Evolutionary conservation across 768 basidiomycete species (phyloP).

Genomic region (Lentinula sp.): DNA sequence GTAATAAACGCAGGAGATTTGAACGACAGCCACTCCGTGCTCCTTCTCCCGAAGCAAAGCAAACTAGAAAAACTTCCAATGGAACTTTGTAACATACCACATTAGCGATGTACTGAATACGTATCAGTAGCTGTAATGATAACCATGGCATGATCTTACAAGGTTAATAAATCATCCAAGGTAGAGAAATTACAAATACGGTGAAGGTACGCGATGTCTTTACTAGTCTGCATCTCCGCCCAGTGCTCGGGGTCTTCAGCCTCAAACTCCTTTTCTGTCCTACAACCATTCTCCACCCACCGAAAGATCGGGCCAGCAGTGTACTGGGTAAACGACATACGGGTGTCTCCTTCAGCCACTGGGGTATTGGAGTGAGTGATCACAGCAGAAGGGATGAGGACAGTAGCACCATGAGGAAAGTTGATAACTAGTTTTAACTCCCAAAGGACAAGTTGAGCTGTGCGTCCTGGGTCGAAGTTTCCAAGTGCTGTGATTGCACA

Average conservation of each 20-base stretch:
- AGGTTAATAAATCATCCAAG: neutral
- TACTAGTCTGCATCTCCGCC: neutral
- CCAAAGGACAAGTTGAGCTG: conserved; percentile 11
- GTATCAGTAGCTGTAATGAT: too few relatives aligned
- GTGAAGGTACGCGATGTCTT: neutral
- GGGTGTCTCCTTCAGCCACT: conserved; percentile 1
- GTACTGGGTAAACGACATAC: conserved; percentile 13
- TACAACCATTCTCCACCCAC: neutral
- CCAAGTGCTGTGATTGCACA: conserved; percentile 18
- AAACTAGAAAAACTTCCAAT: too few relatives aligned
- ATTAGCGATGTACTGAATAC: too few relatives aligned
- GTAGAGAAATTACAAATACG: neutral
- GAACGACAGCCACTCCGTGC: too few relatives aligned
- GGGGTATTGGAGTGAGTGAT: conserved; percentile 9
- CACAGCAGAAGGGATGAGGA: neutral
- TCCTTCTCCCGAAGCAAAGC: too few relatives aligned
- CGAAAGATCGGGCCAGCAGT: conserved; percentile 10
- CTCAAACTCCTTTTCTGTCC: neutral
- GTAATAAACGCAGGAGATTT: too few relatives aligned
- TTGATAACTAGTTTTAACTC: neutral
- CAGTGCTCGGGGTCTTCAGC: neutral
- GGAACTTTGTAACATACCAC: too few relatives aligned
- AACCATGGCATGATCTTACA: neutral
- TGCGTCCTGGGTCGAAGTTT: neutral
- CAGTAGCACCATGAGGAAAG: conserved; percentile 4